These are phyloP conservation scores for Schizosaccharomyces lindneri DNA, from an alignment of 805 yeast genomes.

Conservation along the genomic window DNA sequence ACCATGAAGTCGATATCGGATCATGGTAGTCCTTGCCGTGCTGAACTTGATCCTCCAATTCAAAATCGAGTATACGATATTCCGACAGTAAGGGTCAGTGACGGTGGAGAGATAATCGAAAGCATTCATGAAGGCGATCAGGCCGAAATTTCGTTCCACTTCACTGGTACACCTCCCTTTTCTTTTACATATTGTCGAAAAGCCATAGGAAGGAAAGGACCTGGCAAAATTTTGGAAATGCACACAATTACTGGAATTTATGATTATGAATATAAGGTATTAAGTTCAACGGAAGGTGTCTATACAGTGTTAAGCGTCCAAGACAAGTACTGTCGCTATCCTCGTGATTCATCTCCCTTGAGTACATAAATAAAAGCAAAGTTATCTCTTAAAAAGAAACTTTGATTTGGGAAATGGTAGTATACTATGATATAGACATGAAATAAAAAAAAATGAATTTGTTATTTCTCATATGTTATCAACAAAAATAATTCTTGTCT, in stretches of 20 bases:
- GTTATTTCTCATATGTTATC: too few relatives aligned
- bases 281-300: conserved; percentile 71
- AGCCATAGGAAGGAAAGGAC: conserved; percentile 15
- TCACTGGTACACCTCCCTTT: conserved; percentile 81
- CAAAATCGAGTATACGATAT: conserved; percentile 25
- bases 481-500: too few relatives aligned
- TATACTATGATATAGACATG: too few relatives aligned
- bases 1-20: conserved; percentile 47
- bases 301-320: conserved; percentile 79
- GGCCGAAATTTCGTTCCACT: conserved; percentile 60
- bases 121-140: conserved; percentile 89
- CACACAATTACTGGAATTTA: conserved; percentile 32
- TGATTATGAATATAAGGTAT: conserved; percentile 41
- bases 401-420: too few relatives aligned
- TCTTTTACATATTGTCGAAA: conserved; percentile 61
- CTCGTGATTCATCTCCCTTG: not conserved
- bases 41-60: conserved; percentile 26
- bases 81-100: conserved; percentile 61
- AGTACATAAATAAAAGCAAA: too few relatives aligned
- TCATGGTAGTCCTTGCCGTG: conserved; percentile 22
- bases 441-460: too few relatives aligned
- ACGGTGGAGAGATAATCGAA: conserved; percentile 49
- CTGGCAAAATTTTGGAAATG: conserved; percentile 28
- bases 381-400: too few relatives aligned
- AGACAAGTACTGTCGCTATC: conserved; percentile 45